Percentiles rank a stretch among this genome's conserved stretches.
Evolutionary conservation across 352 stramenopile species (phyloP).

Genomic region (Halophytophthora polymorphica): DNA sequence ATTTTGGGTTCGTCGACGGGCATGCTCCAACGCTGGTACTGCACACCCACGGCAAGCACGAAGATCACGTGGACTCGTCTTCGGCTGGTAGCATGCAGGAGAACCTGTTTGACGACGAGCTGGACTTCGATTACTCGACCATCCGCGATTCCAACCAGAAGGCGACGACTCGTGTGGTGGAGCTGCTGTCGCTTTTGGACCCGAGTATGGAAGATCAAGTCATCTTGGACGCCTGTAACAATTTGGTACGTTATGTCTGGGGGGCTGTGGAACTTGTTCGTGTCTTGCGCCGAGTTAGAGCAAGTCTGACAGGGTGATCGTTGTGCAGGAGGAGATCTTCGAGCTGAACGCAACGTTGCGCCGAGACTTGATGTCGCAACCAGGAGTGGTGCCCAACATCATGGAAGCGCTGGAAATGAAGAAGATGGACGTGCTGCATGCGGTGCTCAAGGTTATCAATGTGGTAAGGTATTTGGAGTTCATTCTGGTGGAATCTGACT

Average conservation of each 20-base stretch:
- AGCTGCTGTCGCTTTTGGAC: slow-evolving; percentile 72
- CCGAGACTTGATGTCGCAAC: slow-evolving; percentile 85
- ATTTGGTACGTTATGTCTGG: slow-evolving; percentile 44
- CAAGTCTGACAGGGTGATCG: slow-evolving; percentile 1
- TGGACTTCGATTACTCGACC: slow-evolving; percentile 80
- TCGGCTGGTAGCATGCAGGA: slow-evolving; percentile 42
- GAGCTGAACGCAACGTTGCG: slow-evolving; percentile 66
- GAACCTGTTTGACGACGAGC: slow-evolving; percentile 74
- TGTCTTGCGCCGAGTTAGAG: background rate
- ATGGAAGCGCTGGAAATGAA: slow-evolving; percentile 93
- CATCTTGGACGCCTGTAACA: slow-evolving; percentile 75
- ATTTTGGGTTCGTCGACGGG: slow-evolving; percentile 22
- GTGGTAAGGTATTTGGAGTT: slow-evolving; percentile 34
- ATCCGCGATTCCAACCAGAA: slow-evolving; percentile 76
- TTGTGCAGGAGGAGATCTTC: slow-evolving; percentile 70
- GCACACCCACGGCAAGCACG: slow-evolving; percentile 13
- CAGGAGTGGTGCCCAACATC: slow-evolving; percentile 90
- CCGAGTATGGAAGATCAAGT: slow-evolving; percentile 86
- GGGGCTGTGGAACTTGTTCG: too few species aligned
- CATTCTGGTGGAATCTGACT: too few species aligned
- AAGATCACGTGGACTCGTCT: slow-evolving; percentile 18
- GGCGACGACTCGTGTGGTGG: slow-evolving; percentile 66
- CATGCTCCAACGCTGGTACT: slow-evolving; percentile 18
- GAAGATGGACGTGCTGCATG: slow-evolving; percentile 82
- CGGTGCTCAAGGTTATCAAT: slow-evolving; percentile 87